These are phyloP conservation scores for Mycena latifolia DNA, from an alignment of 768 basidiomycete genomes.

Conservation along the genomic window DNA sequence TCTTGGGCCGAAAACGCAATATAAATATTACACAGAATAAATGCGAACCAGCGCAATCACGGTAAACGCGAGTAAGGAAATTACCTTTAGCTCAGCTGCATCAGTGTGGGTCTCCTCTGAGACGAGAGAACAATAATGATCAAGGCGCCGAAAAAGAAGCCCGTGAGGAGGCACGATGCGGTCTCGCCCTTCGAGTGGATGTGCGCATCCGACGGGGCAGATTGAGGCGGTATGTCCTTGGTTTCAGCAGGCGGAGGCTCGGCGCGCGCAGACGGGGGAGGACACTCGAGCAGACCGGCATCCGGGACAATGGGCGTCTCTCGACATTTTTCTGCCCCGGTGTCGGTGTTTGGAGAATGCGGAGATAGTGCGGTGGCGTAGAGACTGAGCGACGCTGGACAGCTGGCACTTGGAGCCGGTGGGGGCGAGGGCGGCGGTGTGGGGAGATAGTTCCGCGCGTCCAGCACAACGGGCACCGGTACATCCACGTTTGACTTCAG, in stretches of 20 bases:
- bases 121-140: conserved; percentile 20
- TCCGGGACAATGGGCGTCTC: not conserved
- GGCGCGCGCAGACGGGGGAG: not conserved
- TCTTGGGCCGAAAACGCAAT: no score
- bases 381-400: no score
- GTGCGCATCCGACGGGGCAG: not conserved
- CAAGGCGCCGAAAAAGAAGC: conserved; percentile 33
- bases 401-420: no score
- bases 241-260: no score
- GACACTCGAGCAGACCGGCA: not conserved
- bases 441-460: conserved; percentile 25
- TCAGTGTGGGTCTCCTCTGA: conserved; percentile 17
- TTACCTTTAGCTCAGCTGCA: conserved; percentile 15
- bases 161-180: conserved; percentile 31
- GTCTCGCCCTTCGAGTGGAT: conserved; percentile 20
- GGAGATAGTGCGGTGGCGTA: conserved; percentile 10
- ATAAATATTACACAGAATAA: not conserved
- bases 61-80: not conserved
- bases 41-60: not conserved
- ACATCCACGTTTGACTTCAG: not conserved
- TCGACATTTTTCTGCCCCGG: not conserved
- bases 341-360: not conserved
- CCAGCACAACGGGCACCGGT: not conserved
- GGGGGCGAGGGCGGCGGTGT: conserved; percentile 30
- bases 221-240: not conserved